Evolutionary conservation across 352 stramenopile genomes (phyloP).

Genomic region (Pythium sp.): DNA sequence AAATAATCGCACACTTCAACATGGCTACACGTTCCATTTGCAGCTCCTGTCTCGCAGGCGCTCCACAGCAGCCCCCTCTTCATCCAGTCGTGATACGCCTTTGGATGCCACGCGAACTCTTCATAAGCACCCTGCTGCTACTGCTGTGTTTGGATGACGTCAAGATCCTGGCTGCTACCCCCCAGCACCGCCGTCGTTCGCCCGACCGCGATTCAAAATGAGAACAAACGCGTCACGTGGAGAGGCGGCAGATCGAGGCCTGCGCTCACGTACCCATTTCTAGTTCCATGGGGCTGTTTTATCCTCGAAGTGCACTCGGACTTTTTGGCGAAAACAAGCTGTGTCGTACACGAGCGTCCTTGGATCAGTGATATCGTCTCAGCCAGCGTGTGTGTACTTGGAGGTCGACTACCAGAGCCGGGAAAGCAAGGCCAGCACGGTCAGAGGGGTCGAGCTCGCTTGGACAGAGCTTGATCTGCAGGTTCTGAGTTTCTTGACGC

Average conservation of each 20-base stretch:
- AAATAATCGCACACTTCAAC: not conserved
- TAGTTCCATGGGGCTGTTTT: conserved; percentile 26
- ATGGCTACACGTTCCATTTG: not conserved
- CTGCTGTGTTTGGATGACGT: too few relatives aligned
- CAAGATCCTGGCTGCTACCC: too few relatives aligned
- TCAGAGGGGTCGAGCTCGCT: conserved; percentile 11
- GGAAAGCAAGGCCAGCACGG: conserved; percentile 2
- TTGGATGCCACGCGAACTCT: too few relatives aligned
- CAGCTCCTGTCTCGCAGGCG: not conserved
- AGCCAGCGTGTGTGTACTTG: conserved; percentile 40
- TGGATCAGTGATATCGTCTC: conserved; percentile 22
- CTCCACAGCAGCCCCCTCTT: too few relatives aligned
- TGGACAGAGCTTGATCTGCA: conserved; percentile 17
- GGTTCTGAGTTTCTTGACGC: conserved; percentile 21
- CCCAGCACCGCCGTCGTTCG: too few relatives aligned
- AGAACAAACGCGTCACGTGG: too few relatives aligned
- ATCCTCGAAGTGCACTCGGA: conserved; percentile 31
- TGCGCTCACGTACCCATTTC: conserved; percentile 15
- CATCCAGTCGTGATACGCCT: too few relatives aligned
- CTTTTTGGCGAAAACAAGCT: conserved; percentile 15
- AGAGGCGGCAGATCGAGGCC: not conserved
- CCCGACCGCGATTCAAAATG: too few relatives aligned
- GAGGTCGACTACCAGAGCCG: conserved; percentile 25
- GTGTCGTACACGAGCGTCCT: conserved; percentile 32
- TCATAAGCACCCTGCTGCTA: too few relatives aligned